Conservation (phyloP, 306 rosid species). For the Arachis hypogaea region DNA sequence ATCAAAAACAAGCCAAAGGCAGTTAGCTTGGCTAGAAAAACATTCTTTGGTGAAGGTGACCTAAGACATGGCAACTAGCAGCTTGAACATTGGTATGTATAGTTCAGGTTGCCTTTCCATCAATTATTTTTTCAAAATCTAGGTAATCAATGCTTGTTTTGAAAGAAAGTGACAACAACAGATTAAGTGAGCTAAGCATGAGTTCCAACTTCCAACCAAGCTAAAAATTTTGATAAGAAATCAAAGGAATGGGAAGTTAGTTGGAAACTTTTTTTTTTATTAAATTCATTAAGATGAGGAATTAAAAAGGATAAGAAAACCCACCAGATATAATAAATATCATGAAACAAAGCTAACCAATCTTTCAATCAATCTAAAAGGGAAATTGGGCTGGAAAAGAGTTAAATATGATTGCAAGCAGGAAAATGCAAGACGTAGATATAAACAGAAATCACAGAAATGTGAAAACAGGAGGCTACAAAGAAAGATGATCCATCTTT, state of each 20-base stretch:
- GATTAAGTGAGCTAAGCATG: neutral
- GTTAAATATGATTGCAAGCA: neutral
- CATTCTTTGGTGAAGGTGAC: no score
- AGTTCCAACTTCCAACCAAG: neutral
- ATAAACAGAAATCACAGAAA: neutral
- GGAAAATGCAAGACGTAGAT: neutral
- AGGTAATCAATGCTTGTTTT: neutral
- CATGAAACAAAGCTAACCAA: neutral
- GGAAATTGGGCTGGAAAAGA: neutral
- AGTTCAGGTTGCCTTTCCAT: neutral
- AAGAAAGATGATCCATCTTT: neutral
- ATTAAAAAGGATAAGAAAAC: neutral
- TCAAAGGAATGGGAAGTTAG: neutral
- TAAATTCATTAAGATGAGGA: neutral
- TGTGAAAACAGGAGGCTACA: neutral
- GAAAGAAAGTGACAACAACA: neutral
- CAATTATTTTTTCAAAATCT: neutral
- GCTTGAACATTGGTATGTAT: no score
- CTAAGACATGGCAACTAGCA: no score
- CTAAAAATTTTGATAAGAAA: neutral
- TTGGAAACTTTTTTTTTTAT: neutral
- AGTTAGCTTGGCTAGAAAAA: neutral
- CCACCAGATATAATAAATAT: neutral
- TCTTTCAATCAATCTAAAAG: neutral
- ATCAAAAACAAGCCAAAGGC: neutral